These are phyloP conservation scores for Diaporthe sp. DNA, from an alignment of 2,329 filamentous ascomycete species.

Conservation along the genomic window DNA sequence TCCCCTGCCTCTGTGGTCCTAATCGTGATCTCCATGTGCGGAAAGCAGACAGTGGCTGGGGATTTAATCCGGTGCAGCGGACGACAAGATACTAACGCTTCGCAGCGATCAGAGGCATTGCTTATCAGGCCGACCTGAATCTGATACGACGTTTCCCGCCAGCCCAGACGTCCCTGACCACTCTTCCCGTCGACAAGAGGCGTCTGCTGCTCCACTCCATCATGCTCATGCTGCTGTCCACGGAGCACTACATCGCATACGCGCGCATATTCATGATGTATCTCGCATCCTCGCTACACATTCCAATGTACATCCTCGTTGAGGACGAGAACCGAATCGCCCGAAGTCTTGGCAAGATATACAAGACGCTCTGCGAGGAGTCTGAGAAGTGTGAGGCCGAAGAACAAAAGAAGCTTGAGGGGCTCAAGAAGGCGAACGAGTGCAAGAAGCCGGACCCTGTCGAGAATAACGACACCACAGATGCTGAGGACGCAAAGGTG, in stretches of 20 bases:
- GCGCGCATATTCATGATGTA: slow-evolving; percentile 78
- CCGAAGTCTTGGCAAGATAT: slow-evolving; percentile 77
- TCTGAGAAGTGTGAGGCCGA: slow-evolving; percentile 44
- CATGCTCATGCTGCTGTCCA: slow-evolving; percentile 77
- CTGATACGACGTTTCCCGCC: slow-evolving; percentile 67
- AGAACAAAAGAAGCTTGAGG: slow-evolving; percentile 42
- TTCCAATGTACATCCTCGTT: slow-evolving; percentile 72
- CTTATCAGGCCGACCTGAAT: slow-evolving; percentile 52
- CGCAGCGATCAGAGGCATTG: slow-evolving; percentile 44
- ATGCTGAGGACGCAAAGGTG: slow-evolving; percentile 72
- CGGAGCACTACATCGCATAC: slow-evolving; percentile 81
- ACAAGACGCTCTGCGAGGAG: slow-evolving; percentile 67
- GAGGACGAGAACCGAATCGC: slow-evolving; percentile 82
- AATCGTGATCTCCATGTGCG: neutral
- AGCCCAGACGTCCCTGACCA: slow-evolving; percentile 68
- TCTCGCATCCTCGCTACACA: slow-evolving; percentile 75
- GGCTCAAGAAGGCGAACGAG: slow-evolving; percentile 10
- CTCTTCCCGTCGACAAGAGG: slow-evolving; percentile 69
- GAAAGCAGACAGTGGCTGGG: neutral
- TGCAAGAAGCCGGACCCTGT: slow-evolving; percentile 3
- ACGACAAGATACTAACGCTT: slow-evolving; percentile 35
- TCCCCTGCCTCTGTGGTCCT: too few relatives aligned
- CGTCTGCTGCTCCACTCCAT: slow-evolving; percentile 77
- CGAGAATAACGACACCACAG: slow-evolving; percentile 55
- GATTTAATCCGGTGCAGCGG: too few relatives aligned